Base-by-base conservation (phyloP, 306 rosid genomes). In the Cucurbita moschata region DNA sequence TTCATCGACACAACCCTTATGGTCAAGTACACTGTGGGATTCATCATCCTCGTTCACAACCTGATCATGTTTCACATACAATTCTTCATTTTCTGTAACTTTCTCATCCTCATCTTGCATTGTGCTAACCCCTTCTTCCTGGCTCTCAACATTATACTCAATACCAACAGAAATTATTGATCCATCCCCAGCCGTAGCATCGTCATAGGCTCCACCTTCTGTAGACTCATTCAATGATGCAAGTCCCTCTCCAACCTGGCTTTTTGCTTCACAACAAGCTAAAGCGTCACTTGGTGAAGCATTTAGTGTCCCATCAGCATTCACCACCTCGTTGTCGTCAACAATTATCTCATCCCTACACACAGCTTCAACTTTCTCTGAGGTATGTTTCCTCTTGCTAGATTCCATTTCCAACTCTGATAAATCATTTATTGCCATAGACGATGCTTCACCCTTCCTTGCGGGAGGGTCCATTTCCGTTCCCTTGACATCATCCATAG, bases 291-390 rank as follows among this genome's bases (percentile, higher is more conserved):
- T 72, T 43, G 37, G 26, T 0, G 58, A 46, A 47, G 51, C 37
- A 16, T 43, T 43, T 12, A n/a, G 7, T 6, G 3, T 54, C 72
- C 40, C 63, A 73, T 75, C 81, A 44, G 77, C 60, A 38, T 21
- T 73, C 30, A 59, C 38, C 75, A 64, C 60, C 53, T 74, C 83
- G 18, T 79, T 23, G 67, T 54, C 79, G 50, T 42, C 71, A 10
- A 30, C 75, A 21, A 30, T 65, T 35, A 63, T 65, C 71, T 6
- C 77, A 79, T 2, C 70, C n/a, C 35, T 49, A 51, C 44, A 56
- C 77, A 12, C 72, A 71, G 67, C n/a, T 12, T 12, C 42, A 10
- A 67, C 46, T 55, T 60, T 82, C 65, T 51, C 67, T 2, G 73
- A 74, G 72, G 75, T 38, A 49, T 75, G 83, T 16, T 8, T 71